These are phyloP conservation scores for Solanum hybrid DNA, from an alignment of 305 asterid species.

Conservation along the genomic window DNA sequence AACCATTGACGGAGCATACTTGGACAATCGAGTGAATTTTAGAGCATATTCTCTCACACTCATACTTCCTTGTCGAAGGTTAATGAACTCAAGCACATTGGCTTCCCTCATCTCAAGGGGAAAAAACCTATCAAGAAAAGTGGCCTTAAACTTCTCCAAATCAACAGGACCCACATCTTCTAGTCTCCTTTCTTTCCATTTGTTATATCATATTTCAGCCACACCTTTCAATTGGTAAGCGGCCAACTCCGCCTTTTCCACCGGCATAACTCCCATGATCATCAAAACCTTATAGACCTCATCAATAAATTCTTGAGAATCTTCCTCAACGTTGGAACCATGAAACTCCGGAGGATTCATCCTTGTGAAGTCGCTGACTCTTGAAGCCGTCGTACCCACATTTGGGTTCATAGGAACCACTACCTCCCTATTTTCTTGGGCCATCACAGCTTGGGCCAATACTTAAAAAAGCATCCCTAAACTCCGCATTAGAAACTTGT, in stretches of 20 bases:
- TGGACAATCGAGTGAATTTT: background rate
- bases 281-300: background rate
- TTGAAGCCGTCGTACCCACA: background rate
- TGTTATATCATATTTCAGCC: background rate
- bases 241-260: background rate
- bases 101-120: background rate
- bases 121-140: background rate
- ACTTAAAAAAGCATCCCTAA: background rate
- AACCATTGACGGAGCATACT: background rate
- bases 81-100: background rate
- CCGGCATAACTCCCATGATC: background rate
- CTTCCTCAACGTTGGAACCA: background rate
- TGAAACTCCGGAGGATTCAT: background rate
- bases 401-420: background rate
- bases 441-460: background rate
- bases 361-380: background rate
- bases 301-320: background rate
- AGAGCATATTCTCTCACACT: background rate
- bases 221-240: background rate
- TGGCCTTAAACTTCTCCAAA: background rate
- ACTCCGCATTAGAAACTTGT: background rate
- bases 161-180: background rate
- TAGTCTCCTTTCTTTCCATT: background rate
- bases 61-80: background rate
- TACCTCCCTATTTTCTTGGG: background rate